A percentile compares a stretch with the other conserved stretches of the same genome.
Conservation (phyloP, 2,329 filamentous ascomycete genomes). For the Fusarium irregulare region DNA sequence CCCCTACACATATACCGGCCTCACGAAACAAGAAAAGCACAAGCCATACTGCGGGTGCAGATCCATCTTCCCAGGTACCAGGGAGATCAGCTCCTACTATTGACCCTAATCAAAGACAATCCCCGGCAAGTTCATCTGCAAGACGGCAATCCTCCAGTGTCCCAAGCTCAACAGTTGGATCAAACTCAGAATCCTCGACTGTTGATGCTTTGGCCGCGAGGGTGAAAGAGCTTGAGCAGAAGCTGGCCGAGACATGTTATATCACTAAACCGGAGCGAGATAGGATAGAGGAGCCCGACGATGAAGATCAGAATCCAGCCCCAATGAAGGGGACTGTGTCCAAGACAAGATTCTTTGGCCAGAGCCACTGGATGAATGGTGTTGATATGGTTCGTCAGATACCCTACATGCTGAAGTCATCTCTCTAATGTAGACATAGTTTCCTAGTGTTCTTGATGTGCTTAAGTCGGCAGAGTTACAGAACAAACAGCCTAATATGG, state of each 20-base stretch:
- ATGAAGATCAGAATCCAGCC: slow-evolving; percentile 15
- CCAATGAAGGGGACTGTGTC: slow-evolving; percentile 52
- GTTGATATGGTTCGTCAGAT: slow-evolving; percentile 53
- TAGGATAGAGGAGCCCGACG: slow-evolving; percentile 1
- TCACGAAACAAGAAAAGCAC: slow-evolving; percentile 40
- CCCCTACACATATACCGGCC: slow-evolving; percentile 50
- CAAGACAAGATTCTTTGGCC: slow-evolving; percentile 59
- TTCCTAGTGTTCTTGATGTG: slow-evolving; percentile 46
- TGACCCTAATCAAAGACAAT: slow-evolving; percentile 7
- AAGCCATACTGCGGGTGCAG: neutral
- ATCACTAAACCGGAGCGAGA: slow-evolving; percentile 38
- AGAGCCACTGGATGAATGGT: slow-evolving; percentile 64
- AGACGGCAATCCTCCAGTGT: slow-evolving; percentile 39
- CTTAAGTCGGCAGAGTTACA: slow-evolving; percentile 44
- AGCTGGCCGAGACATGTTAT: slow-evolving; percentile 49
- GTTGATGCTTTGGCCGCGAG: slow-evolving; percentile 53
- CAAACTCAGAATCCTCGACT: slow-evolving; percentile 42
- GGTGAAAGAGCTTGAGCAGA: slow-evolving; percentile 58
- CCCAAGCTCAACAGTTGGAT: slow-evolving; percentile 44
- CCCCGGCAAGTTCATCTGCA: slow-evolving; percentile 1
- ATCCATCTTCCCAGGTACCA: slow-evolving; percentile 29
- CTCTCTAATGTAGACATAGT: slow-evolving; percentile 39
- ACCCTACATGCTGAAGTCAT: neutral
- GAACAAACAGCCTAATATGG: slow-evolving; percentile 48
- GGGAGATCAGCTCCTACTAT: slow-evolving; percentile 34